These are phyloP conservation scores for Penicillium coffeae DNA, from an alignment of 495 filamentous ascomycete genomes.

Conservation along the genomic window DNA sequence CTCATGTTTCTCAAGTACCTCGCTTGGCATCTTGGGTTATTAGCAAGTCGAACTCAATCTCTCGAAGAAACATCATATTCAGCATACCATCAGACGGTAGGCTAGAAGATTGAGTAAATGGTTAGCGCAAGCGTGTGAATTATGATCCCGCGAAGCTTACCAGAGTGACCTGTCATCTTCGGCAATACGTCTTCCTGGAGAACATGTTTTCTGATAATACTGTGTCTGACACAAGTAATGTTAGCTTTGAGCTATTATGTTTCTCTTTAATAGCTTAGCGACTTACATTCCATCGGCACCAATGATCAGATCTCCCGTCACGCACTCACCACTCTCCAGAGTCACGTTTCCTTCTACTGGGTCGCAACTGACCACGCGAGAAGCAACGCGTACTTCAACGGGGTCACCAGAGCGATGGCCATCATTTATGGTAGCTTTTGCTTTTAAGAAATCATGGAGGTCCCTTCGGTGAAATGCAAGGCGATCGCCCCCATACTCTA, in stretches of 20 bases:
- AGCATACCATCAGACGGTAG: constrained; percentile 22
- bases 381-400: constrained; percentile 11
- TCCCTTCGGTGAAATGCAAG: constrained; percentile 27
- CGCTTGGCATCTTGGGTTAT: constrained; percentile 19
- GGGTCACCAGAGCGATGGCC: constrained; percentile 14
- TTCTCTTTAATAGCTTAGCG: too few species aligned
- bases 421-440: constrained; percentile 5
- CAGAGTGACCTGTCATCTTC: constrained; percentile 20
- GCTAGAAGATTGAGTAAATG: constrained; percentile 8
- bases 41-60: too few species aligned
- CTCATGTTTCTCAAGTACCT: constrained; percentile 15
- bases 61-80: too few species aligned
- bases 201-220: constrained; percentile 14
- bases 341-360: constrained; percentile 15
- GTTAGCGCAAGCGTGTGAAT: too few species aligned
- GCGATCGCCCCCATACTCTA: constrained; percentile 22
- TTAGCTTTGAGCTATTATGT: background rate
- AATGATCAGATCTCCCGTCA: constrained; percentile 33
- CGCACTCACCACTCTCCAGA: constrained; percentile 19
- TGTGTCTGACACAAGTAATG: too few species aligned
- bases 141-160: too few species aligned
- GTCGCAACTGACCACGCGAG: constrained; percentile 16
- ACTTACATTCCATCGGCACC: constrained; percentile 48
- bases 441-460: constrained; percentile 21
- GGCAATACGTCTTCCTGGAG: constrained; percentile 3